Conservation (phyloP, 2,329 filamentous ascomycete species). For the Rutstroemia sp. region DNA sequence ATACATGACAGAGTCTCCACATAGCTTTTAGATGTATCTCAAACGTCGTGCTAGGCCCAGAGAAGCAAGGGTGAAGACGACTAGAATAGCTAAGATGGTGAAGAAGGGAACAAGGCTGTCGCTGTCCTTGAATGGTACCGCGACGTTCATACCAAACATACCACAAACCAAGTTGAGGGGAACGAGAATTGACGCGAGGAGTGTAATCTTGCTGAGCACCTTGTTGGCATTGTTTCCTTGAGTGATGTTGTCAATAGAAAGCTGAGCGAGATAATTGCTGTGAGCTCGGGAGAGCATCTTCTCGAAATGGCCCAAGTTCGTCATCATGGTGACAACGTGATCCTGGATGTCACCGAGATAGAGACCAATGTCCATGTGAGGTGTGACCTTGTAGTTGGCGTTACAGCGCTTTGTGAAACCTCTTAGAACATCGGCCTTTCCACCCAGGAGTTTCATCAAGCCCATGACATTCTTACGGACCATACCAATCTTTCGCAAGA, state of each 20-base stretch:
- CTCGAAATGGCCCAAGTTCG: conserved; percentile 89
- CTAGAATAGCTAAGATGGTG: conserved; percentile 50
- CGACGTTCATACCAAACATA: conserved; percentile 69
- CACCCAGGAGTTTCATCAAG: conserved; percentile 83
- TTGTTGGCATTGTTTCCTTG: conserved; percentile 85
- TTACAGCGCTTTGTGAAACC: conserved; percentile 99
- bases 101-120: conserved; percentile 48
- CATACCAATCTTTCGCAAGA: conserved; percentile 80
- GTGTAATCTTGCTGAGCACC: conserved; percentile 88
- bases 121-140: conserved; percentile 53
- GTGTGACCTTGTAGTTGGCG: conserved; percentile 91
- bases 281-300: conserved; percentile 94
- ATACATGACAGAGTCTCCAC: too few relatives aligned
- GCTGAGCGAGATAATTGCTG: conserved; percentile 91
- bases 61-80: conserved; percentile 36
- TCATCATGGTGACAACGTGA: conserved; percentile 99
- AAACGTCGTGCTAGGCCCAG: conserved; percentile 22
- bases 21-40: conserved; percentile 23
- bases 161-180: conserved; percentile 82
- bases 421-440: conserved; percentile 96
- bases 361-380: conserved; percentile 90
- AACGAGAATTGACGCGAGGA: conserved; percentile 90
- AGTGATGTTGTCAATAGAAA: conserved; percentile 84
- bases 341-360: conserved; percentile 98
- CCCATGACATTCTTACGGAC: conserved; percentile 93